Evolutionary conservation across 352 stramenopile genomes (phyloP).

Genomic region (Peronospora farinosa): DNA sequence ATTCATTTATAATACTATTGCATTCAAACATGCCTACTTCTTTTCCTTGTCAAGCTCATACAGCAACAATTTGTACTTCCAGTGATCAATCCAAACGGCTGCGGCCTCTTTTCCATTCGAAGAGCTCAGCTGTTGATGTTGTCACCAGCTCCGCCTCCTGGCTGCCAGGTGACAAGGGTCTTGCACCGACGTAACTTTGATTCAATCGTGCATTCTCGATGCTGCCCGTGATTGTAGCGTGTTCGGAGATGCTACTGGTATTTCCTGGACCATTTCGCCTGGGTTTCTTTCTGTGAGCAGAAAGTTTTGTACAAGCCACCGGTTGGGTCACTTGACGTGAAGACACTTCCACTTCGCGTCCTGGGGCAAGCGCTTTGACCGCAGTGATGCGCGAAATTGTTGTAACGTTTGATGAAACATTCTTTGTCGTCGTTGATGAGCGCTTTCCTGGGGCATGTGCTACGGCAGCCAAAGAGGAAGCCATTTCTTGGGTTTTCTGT

Average conservation of each 20-base stretch:
- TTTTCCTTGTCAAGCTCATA: conserved; percentile 18
- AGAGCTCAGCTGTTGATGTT: conserved; percentile 19
- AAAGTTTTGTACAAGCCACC: conserved; percentile 19
- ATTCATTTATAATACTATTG: not conserved
- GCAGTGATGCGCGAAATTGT: not conserved
- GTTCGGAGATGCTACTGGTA: not conserved
- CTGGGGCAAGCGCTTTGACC: conserved; percentile 9
- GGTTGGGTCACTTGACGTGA: conserved; percentile 20
- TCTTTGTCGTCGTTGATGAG: conserved; percentile 12
- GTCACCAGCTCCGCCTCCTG: conserved; percentile 11
- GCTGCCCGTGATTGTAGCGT: conserved; percentile 5
- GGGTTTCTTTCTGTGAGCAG: conserved; percentile 17
- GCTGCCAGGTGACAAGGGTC: conserved; percentile 14
- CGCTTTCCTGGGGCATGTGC: conserved; percentile 4
- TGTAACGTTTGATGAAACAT: conserved; percentile 7
- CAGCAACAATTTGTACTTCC: conserved; percentile 6
- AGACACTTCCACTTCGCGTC: conserved; percentile 15
- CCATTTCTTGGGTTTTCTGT: conserved; percentile 12
- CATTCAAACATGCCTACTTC: conserved; percentile 12
- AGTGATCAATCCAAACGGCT: conserved; percentile 1
- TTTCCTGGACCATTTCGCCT: conserved; percentile 12
- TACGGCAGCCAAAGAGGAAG: conserved; percentile 5
- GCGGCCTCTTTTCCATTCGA: conserved; percentile 24
- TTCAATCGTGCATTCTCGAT: conserved; percentile 13
- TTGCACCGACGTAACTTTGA: conserved; percentile 6